Evolutionary conservation across 2,329 filamentous ascomycete genomes (phyloP).

Genomic region (Epicoccum nigrum): DNA sequence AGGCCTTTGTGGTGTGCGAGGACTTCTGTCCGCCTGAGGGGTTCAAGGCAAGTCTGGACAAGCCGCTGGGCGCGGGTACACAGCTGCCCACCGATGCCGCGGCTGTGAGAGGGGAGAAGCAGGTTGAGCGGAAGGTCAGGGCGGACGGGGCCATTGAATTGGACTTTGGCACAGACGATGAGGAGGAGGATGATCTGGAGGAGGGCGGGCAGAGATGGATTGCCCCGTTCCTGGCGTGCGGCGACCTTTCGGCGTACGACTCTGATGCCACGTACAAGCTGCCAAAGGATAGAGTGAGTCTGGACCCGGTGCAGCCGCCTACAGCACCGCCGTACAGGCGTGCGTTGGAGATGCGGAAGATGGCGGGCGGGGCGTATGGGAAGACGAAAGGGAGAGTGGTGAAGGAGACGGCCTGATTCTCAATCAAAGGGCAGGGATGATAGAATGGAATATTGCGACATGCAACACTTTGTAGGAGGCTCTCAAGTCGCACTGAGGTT

Average conservation of each 20-base stretch:
- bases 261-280: constrained; percentile 93
- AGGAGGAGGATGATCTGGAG: constrained; percentile 46
- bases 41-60: constrained; percentile 76
- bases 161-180: constrained; percentile 52
- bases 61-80: constrained; percentile 71
- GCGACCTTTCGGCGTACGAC: constrained; percentile 92
- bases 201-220: constrained; percentile 73
- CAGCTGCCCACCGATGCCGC: constrained; percentile 52
- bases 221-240: constrained; percentile 95
- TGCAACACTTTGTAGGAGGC: too few relatives aligned
- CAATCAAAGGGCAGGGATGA: too few relatives aligned
- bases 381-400: constrained; percentile 61
- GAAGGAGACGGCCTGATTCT: not conserved
- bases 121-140: constrained; percentile 39
- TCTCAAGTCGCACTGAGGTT: too few relatives aligned
- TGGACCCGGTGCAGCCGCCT: constrained; percentile 92
- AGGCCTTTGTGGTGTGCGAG: constrained; percentile 95
- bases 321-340: constrained; percentile 95
- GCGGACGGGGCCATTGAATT: constrained; percentile 57
- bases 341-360: constrained; percentile 81
- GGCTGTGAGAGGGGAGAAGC: constrained; percentile 19
- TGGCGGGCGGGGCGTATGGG: constrained; percentile 76
- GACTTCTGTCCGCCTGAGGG: constrained; percentile 81
- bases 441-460: too few relatives aligned
- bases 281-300: constrained; percentile 81